Base-by-base conservation (phyloP, 495 filamentous ascomycete species). In the Copromyces sp. region DNA sequence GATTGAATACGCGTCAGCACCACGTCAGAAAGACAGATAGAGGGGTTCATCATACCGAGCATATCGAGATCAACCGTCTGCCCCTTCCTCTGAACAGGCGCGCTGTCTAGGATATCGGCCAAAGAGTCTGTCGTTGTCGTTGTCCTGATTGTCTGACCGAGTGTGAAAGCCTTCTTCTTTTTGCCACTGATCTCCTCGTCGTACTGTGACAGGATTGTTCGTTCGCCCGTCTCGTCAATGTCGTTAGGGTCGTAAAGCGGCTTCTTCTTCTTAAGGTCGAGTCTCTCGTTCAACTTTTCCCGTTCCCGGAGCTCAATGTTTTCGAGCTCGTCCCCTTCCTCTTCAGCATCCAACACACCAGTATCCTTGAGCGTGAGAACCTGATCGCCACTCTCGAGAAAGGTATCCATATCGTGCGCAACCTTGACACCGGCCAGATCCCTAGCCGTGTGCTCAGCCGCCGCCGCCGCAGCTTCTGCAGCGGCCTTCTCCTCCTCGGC, bases 181-280 rank as follows among this genome's bases (percentile, higher is more conserved):
- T 97, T 97, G 71, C 94, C 94, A 47, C 93, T 88, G 68, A 97
- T 97, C 77, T 96, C 94, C 77, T 97, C 95, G 75, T 98, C 95
- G 78, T 99, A 99, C 72, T 99, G 93, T 32, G 89, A 86, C 65
- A 99, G 83, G 38, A 99, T 87, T 4, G 83, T 83, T 68, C 84
- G 86, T 71, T 89, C 84, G 69, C 89, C 91, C 70, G 86, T 87
- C 73, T 91, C 92, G 71, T 89, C 89, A 17, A 89, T 84, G 65
- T 90, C 90, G 75, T 92, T 87, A 3, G 94, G 94, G 76, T 98
- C 92, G 76, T 99, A 99, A 3, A 90, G 89, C 0, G 92, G 92
- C 82, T 92, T 94, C 82, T 93, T 93, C 88, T 95, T 97, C 86
- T 98, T 97, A 68, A 94, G 81, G 70, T 95, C 90, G 17, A 97